phyloP scores from a whole-genome alignment of 2,329 filamentous ascomycete species.

The Exophiala viscosa region DNA sequence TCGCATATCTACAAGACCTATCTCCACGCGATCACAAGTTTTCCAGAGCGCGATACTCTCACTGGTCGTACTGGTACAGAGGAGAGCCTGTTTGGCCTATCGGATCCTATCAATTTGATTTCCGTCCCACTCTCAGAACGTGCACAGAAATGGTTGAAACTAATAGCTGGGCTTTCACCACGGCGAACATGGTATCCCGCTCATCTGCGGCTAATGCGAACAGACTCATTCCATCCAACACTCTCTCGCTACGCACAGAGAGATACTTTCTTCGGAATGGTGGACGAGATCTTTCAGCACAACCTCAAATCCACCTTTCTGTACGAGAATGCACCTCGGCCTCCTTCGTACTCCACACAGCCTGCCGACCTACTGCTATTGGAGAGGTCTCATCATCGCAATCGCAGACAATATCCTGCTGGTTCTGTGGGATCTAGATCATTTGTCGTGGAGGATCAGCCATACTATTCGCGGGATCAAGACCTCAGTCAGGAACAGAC shows the following conservation, averaged over 20 bases:
- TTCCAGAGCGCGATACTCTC: constrained; percentile 34
- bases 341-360: background rate
- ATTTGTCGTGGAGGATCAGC: background rate
- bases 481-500: background rate
- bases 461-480: constrained; percentile 15
- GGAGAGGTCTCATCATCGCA: constrained; percentile 10
- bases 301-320: constrained; percentile 12
- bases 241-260: constrained; percentile 15
- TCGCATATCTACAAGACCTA: constrained; percentile 31
- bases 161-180: constrained; percentile 12
- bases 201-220: constrained; percentile 19
- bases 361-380: constrained; percentile 8
- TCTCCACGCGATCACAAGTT: constrained; percentile 39
- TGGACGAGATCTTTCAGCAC: constrained; percentile 8
- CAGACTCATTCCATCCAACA: constrained; percentile 5
- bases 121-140: constrained; percentile 7
- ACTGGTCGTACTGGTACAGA: constrained; percentile 34
- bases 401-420: constrained; percentile 9
- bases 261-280: constrained; percentile 17
- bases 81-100: constrained; percentile 31
- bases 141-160: constrained; percentile 2
- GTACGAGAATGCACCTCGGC: background rate
- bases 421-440: background rate
- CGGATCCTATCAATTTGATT: constrained; percentile 8
- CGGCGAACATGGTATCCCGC: constrained; percentile 6